Evolutionary conservation across 2,329 filamentous ascomycete species (phyloP), one percentile per base, ranked within the genome.

Genomic region (Ceratocystis diversiconidia): DNA sequence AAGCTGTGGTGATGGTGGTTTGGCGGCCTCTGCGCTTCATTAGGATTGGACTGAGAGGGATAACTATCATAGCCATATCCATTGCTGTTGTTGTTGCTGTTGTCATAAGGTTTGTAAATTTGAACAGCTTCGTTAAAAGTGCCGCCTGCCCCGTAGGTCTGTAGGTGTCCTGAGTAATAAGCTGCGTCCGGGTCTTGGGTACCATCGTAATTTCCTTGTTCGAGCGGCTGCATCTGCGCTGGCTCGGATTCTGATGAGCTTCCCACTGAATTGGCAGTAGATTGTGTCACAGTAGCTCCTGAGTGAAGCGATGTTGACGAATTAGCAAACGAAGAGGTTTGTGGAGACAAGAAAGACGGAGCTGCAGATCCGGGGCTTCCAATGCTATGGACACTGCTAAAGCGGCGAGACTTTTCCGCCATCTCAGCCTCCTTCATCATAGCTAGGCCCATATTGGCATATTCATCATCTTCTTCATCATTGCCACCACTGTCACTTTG

Each of bases 361-460:
- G 32, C 36, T 30, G 22, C 12, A 32, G 32, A 30, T 22, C 10
- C 19, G 10, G 41, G 25, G 36, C 17, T n/a, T 4, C 50, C 28
- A 22, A 22, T 22, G 28, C 17, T 28, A 52, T 63, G 17, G 15
- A 57, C 52, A 3, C 19, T 52, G 17, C 61, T 59, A 28, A 66
- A 64, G 7, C 28, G 41, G 8, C 50, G 43, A 19, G 30, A 80
- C 62, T 85, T 83, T 62, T 85, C 84, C 67, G 95, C 89, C 73
- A 90, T 83, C 68, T 95, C 90, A 3, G 90, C 91, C 76, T 92
- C 84, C 67, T 85, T 85, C 81, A 97, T 85, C 69, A 91, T 91
- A 72, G 89, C 83, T 63, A 95, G 77, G 17, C 94, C 92, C 68
- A 90, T 90, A 48, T 88, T 86, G 22, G 88, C 92, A 74, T 96